Conservation (phyloP, 495 filamentous ascomycete genomes). For the Penicillium alfredii region DNA sequence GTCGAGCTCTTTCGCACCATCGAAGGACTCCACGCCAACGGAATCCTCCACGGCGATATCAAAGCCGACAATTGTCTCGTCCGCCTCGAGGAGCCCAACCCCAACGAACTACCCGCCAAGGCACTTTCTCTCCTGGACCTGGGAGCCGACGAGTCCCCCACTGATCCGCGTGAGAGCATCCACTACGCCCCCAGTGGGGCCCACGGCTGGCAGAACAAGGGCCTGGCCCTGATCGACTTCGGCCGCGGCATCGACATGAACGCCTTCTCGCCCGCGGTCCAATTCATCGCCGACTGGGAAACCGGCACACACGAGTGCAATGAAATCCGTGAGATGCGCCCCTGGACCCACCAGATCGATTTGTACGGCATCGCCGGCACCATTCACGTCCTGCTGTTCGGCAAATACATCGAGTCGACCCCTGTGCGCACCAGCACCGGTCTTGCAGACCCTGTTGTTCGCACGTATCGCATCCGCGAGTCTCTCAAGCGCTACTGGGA, state of each 20-base stretch:
- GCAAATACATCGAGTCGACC: conserved; percentile 85
- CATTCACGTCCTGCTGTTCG: conserved; percentile 81
- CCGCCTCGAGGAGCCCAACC: conserved; percentile 55
- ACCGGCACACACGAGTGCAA: conserved; percentile 77
- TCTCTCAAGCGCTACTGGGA: conserved; percentile 92
- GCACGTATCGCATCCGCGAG: conserved; percentile 65
- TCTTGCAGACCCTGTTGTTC: conserved; percentile 20
- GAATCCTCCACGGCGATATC: conserved; percentile 85
- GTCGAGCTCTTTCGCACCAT: conserved; percentile 87
- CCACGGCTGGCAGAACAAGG: conserved; percentile 74
- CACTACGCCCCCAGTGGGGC: conserved; percentile 65
- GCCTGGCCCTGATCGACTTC: conserved; percentile 86
- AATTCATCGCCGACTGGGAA: conserved; percentile 95
- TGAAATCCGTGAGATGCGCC: conserved; percentile 85
- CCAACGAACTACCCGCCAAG: conserved; percentile 14
- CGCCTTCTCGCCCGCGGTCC: conserved; percentile 66
- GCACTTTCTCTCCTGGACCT: conserved; percentile 31
- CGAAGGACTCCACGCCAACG: conserved; percentile 74
- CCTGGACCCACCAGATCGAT: conserved; percentile 96
- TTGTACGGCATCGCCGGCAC: conserved; percentile 87
- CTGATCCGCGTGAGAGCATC: conserved; percentile 30
- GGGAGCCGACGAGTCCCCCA: conserved; percentile 40
- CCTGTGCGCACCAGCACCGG: conserved; percentile 36
- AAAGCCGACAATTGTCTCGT: conserved; percentile 94
- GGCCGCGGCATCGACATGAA: conserved; percentile 92